Conservation (phyloP, 805 yeast genomes). For the Starmera pachycereana region DNA sequence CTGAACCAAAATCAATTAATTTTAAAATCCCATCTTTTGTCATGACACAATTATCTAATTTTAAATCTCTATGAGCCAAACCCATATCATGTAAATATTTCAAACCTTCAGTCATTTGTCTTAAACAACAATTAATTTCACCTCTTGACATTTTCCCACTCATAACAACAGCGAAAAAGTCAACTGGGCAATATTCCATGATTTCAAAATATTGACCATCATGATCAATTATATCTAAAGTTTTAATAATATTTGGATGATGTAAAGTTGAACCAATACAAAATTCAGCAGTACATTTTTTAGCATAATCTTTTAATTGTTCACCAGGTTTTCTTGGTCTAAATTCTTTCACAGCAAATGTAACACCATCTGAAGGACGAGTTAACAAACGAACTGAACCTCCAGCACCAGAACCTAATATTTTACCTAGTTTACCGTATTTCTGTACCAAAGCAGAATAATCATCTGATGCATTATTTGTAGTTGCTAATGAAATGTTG, state of each 20-base stretch:
- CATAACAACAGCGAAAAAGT: slow-evolving; percentile 82
- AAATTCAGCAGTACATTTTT: slow-evolving; percentile 81
- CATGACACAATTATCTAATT: slow-evolving; percentile 75
- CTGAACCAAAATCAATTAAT: slow-evolving; percentile 76
- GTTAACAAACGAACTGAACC: slow-evolving; percentile 70
- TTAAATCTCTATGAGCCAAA: slow-evolving; percentile 73
- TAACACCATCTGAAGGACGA: slow-evolving; percentile 57
- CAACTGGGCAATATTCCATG: slow-evolving; percentile 81
- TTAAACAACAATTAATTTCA: slow-evolving; percentile 74
- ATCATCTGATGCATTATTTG: slow-evolving; percentile 23
- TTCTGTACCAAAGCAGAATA: slow-evolving; percentile 46
- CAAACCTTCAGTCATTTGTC: slow-evolving; percentile 66
- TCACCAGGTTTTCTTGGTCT: slow-evolving; percentile 65
- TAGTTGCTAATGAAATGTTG: slow-evolving; percentile 2
- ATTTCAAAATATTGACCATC: slow-evolving; percentile 67
- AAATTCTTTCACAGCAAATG: slow-evolving; percentile 80
- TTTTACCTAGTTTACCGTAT: slow-evolving; percentile 66
- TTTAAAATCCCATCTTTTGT: slow-evolving; percentile 65
- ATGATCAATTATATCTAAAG: slow-evolving; percentile 52
- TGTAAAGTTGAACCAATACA: slow-evolving; percentile 77
- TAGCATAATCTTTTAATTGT: slow-evolving; percentile 65
- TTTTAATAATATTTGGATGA: slow-evolving; percentile 73
- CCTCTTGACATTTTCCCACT: slow-evolving; percentile 73
- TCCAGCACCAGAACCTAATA: slow-evolving; percentile 81
- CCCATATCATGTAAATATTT: slow-evolving; percentile 69